Evolutionary conservation across 495 filamentous ascomycete genomes (phyloP).

Genomic region (Podospora anserina): DNA sequence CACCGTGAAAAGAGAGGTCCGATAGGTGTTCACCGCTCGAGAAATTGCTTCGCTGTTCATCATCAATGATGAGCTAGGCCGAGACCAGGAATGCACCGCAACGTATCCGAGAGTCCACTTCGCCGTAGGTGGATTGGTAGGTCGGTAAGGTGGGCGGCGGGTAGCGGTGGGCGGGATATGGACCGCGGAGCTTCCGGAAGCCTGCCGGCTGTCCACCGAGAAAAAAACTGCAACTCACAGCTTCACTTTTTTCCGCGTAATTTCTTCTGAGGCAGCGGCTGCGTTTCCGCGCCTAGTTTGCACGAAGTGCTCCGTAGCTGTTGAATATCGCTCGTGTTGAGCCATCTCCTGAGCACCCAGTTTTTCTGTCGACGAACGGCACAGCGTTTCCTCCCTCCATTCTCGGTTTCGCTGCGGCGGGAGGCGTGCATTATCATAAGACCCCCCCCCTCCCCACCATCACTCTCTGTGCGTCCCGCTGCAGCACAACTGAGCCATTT

Average conservation of each 20-base stretch:
- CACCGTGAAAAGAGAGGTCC: constrained; percentile 1
- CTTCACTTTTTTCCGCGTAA: background rate
- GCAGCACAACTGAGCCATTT: background rate
- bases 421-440: too few species aligned
- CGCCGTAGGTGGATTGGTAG: constrained; percentile 5
- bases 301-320: too few species aligned
- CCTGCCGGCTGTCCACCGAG: background rate
- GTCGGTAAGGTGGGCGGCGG: background rate
- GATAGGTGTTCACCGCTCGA: background rate
- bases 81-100: constrained; percentile 22
- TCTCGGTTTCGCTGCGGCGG: background rate
- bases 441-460: background rate
- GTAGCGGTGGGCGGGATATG: constrained; percentile 15
- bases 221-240: background rate
- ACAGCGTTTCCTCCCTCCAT: constrained; percentile 6
- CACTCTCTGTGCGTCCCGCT: constrained; percentile 1
- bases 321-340: background rate
- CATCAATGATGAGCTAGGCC: constrained; percentile 12
- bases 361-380: constrained; percentile 2
- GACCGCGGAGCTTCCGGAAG: background rate
- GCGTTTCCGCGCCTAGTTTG: background rate
- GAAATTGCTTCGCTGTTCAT: background rate
- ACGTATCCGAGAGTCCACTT: constrained; percentile 22
- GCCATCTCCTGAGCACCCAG: background rate
- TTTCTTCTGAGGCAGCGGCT: background rate